Evolutionary conservation across 2,329 filamentous ascomycete genomes (phyloP).

Genomic region (Penicillium sp.): DNA sequence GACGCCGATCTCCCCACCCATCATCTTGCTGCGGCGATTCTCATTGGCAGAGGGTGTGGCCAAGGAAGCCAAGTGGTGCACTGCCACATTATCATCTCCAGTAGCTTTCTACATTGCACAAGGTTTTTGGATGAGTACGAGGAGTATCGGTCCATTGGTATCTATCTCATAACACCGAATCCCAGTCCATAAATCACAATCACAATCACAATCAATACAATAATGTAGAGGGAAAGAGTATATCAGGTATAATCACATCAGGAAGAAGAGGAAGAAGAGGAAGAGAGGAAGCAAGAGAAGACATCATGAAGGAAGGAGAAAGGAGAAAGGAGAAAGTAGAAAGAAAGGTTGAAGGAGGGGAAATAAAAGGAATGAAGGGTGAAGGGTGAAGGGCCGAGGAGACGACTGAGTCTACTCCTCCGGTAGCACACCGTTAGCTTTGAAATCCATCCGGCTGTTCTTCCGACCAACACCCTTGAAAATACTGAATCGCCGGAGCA

Average conservation of each 20-base stretch:
- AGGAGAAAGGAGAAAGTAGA: conserved; percentile 10
- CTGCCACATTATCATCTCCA: background rate
- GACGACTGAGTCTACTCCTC: conserved; percentile 42
- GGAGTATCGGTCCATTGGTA: conserved; percentile 20
- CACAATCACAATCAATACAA: background rate
- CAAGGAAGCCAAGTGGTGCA: conserved; percentile 6
- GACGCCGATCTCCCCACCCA: background rate
- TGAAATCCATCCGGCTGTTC: conserved; percentile 59
- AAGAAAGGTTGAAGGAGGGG: conserved; percentile 6
- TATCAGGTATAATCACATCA: conserved; percentile 4
- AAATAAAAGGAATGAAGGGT: conserved; percentile 11
- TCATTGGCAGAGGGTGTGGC: background rate
- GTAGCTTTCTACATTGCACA: no score
- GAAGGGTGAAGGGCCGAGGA: conserved; percentile 4
- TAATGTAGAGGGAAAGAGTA: conserved; percentile 5
- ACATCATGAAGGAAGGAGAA: conserved; percentile 15
- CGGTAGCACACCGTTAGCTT: conserved; percentile 35
- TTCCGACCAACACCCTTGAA: conserved; percentile 73
- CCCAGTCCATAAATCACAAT: conserved; percentile 19
- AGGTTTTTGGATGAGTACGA: conserved; percentile 5
- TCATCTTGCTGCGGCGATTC: background rate
- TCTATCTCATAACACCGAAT: conserved; percentile 24
- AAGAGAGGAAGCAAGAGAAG: conserved; percentile 3
- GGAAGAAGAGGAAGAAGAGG: conserved; percentile 2
- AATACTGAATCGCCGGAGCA: conserved; percentile 79